These are phyloP conservation scores for Berberis vulgaris DNA, from an alignment of 164 flowering plant genomes.

Conservation along the genomic window DNA sequence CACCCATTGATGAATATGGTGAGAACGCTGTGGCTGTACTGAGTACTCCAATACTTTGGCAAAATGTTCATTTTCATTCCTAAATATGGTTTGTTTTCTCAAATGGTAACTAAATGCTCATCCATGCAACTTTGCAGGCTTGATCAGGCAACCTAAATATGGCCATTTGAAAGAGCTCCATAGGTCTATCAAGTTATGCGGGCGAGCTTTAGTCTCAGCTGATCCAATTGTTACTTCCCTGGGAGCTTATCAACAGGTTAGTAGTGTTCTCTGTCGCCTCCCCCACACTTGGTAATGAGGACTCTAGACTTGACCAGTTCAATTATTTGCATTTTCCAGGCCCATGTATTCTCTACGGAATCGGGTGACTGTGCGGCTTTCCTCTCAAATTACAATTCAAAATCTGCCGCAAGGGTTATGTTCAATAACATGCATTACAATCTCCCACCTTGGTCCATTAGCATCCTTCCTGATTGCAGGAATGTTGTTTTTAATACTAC, in stretches of 20 bases:
- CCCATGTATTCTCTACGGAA: slow-evolving; percentile 62
- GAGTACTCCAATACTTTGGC: no score
- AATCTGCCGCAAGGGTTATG: slow-evolving; percentile 48
- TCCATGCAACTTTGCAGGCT: no score
- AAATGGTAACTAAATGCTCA: no score
- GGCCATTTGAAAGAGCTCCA: no score
- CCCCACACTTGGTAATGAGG: neutral
- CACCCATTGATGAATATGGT: no score
- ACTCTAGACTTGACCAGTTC: neutral
- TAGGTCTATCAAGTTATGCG: no score
- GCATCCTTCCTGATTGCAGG: slow-evolving; percentile 83
- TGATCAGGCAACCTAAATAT: no score
- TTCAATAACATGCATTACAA: slow-evolving; percentile 73
- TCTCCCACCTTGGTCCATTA: slow-evolving; percentile 90
- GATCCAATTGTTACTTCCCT: slow-evolving; percentile 56
- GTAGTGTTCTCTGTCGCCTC: neutral
- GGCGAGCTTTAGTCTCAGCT: no score
- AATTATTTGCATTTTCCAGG: slow-evolving; percentile 30
- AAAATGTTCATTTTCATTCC: no score
- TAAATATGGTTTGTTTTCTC: no score
- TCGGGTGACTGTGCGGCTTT: slow-evolving; percentile 78
- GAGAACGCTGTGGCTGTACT: no score
- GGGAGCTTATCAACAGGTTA: slow-evolving; percentile 64
- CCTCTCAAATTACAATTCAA: slow-evolving; percentile 57
- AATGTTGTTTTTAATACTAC: slow-evolving; percentile 78